Conservation (phyloP, 106 monocot genomes). For the Acorus gramineus region DNA sequence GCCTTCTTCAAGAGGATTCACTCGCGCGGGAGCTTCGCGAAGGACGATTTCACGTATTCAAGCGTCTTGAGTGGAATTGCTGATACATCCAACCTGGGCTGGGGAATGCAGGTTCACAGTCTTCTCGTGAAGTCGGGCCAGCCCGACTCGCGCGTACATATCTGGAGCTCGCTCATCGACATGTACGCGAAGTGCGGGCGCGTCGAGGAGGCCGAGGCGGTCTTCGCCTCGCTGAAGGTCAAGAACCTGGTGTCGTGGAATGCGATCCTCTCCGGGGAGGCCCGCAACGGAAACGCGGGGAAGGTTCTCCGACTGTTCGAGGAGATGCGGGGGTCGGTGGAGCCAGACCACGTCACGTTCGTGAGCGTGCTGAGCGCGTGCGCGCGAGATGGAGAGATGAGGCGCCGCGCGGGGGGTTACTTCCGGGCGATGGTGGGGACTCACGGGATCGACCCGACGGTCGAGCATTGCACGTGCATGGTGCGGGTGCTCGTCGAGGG, state of each 20-base stretch:
- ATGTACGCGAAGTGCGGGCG: constrained; percentile 29
- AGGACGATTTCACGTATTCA: constrained; percentile 20
- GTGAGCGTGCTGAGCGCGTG: constrained; percentile 29
- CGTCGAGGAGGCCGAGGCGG: constrained; percentile 15
- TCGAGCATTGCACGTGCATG: constrained; percentile 41
- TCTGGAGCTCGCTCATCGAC: constrained; percentile 21
- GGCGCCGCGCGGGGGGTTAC: constrained; percentile 24
- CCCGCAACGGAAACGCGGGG: constrained; percentile 19
- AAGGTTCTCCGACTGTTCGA: constrained; percentile 29
- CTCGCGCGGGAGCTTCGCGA: constrained; percentile 7
- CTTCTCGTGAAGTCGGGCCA: constrained; percentile 5
- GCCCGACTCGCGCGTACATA: constrained; percentile 15
- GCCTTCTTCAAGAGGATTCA: constrained; percentile 21
- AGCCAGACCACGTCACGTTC: constrained; percentile 32
- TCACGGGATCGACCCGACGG: constrained; percentile 24
- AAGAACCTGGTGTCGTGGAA: constrained; percentile 19
- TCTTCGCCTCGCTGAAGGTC: constrained; percentile 1
- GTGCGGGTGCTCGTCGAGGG: not conserved
- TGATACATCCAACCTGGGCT: constrained; percentile 10
- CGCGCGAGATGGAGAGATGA: constrained; percentile 22
- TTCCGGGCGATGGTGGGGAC: constrained; percentile 27
- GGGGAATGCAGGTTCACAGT: constrained; percentile 13
- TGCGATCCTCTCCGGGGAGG: constrained; percentile 25
- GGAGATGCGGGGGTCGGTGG: constrained; percentile 18
- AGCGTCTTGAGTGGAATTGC: constrained; percentile 32